Conservation (phyloP, 306 rosid genomes). For the Glycine latifolia region DNA sequence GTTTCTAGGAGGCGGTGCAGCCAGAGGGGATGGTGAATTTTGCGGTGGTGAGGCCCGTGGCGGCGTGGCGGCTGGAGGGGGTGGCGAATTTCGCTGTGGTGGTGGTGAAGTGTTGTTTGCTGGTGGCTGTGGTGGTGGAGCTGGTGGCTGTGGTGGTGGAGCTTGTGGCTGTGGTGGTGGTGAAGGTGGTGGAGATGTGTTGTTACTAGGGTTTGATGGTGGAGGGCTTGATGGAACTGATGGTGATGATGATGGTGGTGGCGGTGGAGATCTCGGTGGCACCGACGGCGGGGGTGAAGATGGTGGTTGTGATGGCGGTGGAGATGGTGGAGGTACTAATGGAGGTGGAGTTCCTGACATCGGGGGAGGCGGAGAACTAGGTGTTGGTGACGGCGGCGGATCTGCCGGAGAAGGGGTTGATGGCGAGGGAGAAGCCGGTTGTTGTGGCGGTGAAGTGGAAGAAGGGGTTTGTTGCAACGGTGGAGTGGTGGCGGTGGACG, state of each 20-base stretch:
- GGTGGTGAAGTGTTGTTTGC: slow-evolving; percentile 39
- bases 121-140: slow-evolving; percentile 42
- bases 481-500: slow-evolving; percentile 35
- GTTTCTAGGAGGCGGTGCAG: slow-evolving; percentile 51
- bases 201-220: slow-evolving; percentile 27
- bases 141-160: slow-evolving; percentile 47
- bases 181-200: slow-evolving; percentile 38
- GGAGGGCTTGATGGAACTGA: slow-evolving; percentile 39
- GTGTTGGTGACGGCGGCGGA: slow-evolving; percentile 38
- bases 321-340: slow-evolving; percentile 36
- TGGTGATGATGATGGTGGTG: slow-evolving; percentile 41
- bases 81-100: slow-evolving; percentile 56
- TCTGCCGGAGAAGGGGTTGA: slow-evolving; percentile 46
- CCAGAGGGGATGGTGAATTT: slow-evolving; percentile 43
- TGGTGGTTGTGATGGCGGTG: slow-evolving; percentile 32
- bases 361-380: slow-evolving; percentile 49
- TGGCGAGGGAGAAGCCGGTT: slow-evolving; percentile 51
- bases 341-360: slow-evolving; percentile 24
- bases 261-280: slow-evolving; percentile 45
- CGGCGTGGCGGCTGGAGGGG: slow-evolving; percentile 43
- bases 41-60: slow-evolving; percentile 39
- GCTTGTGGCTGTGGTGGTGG: slow-evolving; percentile 49
- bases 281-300: slow-evolving; percentile 1
- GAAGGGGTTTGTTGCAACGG: neutral
- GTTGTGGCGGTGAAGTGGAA: slow-evolving; percentile 32